These are phyloP conservation scores for Mucor racemosus DNA, from an alignment of 371 early-diverging fungal genomes.

Conservation along the genomic window DNA sequence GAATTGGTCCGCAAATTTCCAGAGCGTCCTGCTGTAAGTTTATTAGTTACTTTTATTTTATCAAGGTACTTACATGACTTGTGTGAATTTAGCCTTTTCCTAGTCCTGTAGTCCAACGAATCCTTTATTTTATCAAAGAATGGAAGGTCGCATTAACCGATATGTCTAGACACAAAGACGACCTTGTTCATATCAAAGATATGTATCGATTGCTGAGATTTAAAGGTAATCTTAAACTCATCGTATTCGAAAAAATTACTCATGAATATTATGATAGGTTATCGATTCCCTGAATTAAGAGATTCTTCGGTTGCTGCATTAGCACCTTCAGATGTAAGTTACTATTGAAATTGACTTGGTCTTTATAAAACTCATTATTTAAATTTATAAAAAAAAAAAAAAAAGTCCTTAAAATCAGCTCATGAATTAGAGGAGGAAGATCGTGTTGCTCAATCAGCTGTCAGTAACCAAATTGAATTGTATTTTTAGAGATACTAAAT, in stretches of 20 bases:
- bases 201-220: conserved; percentile 90
- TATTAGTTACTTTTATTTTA: background rate
- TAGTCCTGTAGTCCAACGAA: conserved; percentile 78
- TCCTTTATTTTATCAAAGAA: conserved; percentile 91
- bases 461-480: conserved; percentile 35
- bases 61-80: background rate
- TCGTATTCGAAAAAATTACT: background rate
- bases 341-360: background rate
- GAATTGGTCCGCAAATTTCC: conserved; percentile 95
- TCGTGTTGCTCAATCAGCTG: conserved; percentile 86
- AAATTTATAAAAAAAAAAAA: background rate
- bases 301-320: conserved; percentile 66
- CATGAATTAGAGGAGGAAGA: conserved; percentile 97
- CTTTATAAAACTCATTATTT: background rate
- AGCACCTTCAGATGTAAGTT: conserved; percentile 61
- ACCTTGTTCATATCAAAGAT: conserved; percentile 91
- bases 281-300: conserved; percentile 83
- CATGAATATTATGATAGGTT: conserved; percentile 49
- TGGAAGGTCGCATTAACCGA: conserved; percentile 92
- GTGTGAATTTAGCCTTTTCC: conserved; percentile 39
- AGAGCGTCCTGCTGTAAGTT: conserved; percentile 79
- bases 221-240: conserved; percentile 59
- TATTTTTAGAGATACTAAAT: background rate
- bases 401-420: conserved; percentile 77
- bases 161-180: conserved; percentile 88